Evolutionary conservation across 1,284 basidiomycete species (phyloP).

Genomic region (Ustilago bromivora): DNA sequence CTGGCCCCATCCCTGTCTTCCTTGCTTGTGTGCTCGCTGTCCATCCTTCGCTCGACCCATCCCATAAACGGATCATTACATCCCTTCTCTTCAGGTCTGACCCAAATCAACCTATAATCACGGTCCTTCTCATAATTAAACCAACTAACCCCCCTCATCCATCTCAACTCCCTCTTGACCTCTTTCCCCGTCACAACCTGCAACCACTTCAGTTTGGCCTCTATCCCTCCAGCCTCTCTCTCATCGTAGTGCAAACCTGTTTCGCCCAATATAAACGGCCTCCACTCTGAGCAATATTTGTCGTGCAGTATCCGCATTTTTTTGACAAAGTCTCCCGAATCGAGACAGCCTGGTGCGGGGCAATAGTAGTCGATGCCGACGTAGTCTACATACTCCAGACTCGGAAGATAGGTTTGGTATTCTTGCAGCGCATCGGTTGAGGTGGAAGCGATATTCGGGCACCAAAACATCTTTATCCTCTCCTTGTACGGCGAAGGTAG

Average conservation of each 20-base stretch:
- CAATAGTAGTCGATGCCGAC: slow-evolving; percentile 51
- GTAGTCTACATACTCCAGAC: slow-evolving; percentile 25
- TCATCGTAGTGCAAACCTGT: slow-evolving; percentile 41
- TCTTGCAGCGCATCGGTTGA: slow-evolving; percentile 19
- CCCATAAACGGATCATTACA: slow-evolving; percentile 11
- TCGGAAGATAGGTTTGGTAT: slow-evolving; percentile 29
- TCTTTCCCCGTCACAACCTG: slow-evolving; percentile 18
- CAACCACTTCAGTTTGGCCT: slow-evolving; percentile 32
- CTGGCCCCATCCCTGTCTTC: background rate
- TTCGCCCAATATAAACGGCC: slow-evolving; percentile 38
- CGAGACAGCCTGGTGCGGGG: slow-evolving; percentile 17
- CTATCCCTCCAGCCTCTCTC: background rate
- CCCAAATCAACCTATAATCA: slow-evolving; percentile 30
- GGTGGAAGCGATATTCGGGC: slow-evolving; percentile 43
- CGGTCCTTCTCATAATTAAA: slow-evolving; percentile 51
- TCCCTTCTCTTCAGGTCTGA: background rate
- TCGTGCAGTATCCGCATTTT: slow-evolving; percentile 40
- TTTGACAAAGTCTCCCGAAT: slow-evolving; percentile 20
- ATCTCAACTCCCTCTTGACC: slow-evolving; percentile 8
- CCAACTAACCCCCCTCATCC: slow-evolving; percentile 28
- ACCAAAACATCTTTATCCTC: slow-evolving; percentile 41
- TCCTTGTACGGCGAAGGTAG: background rate
- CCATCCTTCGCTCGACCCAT: slow-evolving; percentile 1
- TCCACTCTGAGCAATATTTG: background rate
- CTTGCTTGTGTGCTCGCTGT: background rate